phyloP scores from a whole-genome alignment of 441 rosid genomes.

The Pelargonium fulgidum region DNA sequence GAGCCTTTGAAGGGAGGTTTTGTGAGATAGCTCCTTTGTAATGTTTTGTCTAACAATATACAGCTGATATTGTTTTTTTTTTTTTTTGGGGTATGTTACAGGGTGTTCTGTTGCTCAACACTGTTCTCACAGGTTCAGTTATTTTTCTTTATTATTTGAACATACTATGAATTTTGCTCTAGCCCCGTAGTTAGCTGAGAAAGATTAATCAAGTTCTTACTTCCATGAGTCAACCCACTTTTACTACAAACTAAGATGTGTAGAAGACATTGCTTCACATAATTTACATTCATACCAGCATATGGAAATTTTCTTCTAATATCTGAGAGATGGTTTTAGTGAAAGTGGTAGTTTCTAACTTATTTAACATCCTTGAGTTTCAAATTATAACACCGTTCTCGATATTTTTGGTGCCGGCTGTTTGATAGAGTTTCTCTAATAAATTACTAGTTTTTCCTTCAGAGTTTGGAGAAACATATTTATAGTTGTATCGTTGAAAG shows the following conservation, averaged over 20 bases:
- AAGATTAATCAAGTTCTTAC: neutral
- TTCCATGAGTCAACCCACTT: neutral
- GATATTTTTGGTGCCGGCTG: too few species aligned
- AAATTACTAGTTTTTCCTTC: too few species aligned
- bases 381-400: too few species aligned
- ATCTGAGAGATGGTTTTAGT: neutral
- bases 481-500: neutral
- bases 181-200: neutral
- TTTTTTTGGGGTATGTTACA: constrained; percentile 28
- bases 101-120: constrained; percentile 85
- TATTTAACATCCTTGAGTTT: neutral
- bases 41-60: constrained; percentile 10
- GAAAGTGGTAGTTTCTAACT: neutral
- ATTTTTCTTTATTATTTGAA: constrained; percentile 9
- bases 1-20: neutral
- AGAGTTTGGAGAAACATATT: neutral
- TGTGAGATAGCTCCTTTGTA: neutral
- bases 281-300: neutral
- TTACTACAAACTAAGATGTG: neutral
- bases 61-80: constrained; percentile 9
- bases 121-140: constrained; percentile 78
- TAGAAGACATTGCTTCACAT: neutral
- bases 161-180: constrained; percentile 4
- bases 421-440: too few species aligned
- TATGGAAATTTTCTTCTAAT: neutral